Conservation (phyloP, 129 eudicot genomes). For the sunflower (Helianthus annuus) region HanXRQr2.0-SUNRISE NC_035437.2:138824130-138824629, state of each 20-base stretch:
- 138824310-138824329: too few species aligned
- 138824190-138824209: constrained; percentile 42
- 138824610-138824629: not conserved
- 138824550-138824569: constrained; percentile 92
- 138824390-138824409: not conserved
- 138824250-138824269: constrained; percentile 70
- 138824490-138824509: constrained; percentile 83
- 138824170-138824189: constrained; percentile 63
- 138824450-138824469: not conserved
- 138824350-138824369: not conserved
- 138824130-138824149: constrained; percentile 79
- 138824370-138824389: not conserved
- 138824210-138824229: constrained; percentile 53
- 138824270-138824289: constrained; percentile 71
- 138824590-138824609: constrained; percentile 4
- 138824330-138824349: not conserved
- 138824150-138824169: constrained; percentile 79
- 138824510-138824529: constrained; percentile 66
- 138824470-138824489: constrained; percentile 48
- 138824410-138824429: not conserved
- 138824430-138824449: not conserved
- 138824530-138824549: constrained; percentile 69
- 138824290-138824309: not conserved
- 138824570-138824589: constrained; percentile 27
- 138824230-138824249: constrained; percentile 76